Base-by-base conservation (phyloP, 345 rosid genomes). In the Excoecaria agallocha region DNA sequence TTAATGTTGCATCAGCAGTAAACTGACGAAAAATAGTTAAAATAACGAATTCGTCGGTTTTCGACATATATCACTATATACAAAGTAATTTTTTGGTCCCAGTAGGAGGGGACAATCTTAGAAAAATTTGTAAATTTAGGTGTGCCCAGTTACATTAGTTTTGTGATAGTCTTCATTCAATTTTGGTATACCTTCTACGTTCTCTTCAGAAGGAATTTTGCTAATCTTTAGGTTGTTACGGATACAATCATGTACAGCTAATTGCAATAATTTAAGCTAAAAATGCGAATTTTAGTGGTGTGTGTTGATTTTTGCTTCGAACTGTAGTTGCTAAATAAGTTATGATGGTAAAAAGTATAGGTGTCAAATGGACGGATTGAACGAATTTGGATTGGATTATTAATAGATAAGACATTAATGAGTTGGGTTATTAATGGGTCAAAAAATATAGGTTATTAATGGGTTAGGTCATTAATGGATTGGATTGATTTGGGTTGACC, bases 111-210 rank as follows among this genome's bases (percentile, higher is more conserved):
- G 25, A 49, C 25, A n/a, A 49, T 56, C 51, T 9, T 58, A 13
- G 58, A 51, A 52, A 51, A 46, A 39, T 60, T 41, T 69, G 69
- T 76, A 69, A 43, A 70, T 76, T 38, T 52, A 69, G 79, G 49
- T 43, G 39, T 45, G 66, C 8, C 41, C n/a, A 61, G 68, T 17
- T 39, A 50, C 24, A 4, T 66, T 43, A 74, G 45, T 39, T 16
- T 59, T 48, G 51, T 20, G 16, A 22, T 9, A 19, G 39, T 10
- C 43, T 22, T 13, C 37, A 10, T 67, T 55, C 30, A 69, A 48
- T 48, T 64, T 64, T 65, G 17, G 2, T 20, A 5, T 38, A 8
- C 41, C 46, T 39, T 72, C 15, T 11, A 54, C n/a, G 6, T 57
- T 37, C 50, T 43, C 15, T 50, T 9, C 16, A 2, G 67, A 3